Base-by-base conservation (phyloP, 2,329 filamentous ascomycete genomes). In the Pseudocercospora musae region DNA sequence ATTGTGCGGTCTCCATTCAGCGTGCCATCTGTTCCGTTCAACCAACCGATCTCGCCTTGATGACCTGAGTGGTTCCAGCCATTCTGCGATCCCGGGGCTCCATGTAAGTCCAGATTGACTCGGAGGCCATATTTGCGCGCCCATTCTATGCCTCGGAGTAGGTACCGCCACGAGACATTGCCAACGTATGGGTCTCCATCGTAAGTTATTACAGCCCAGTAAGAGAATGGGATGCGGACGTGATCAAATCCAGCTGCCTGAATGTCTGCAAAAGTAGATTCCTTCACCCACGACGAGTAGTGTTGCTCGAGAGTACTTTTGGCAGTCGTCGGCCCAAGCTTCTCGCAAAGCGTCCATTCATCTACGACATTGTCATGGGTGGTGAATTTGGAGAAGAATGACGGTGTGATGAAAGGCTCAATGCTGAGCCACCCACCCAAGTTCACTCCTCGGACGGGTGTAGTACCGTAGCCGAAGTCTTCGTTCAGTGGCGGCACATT, bases 31-130 rank as follows among this genome's bases (percentile, higher is more conserved):
- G 91, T 89, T n/a, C 95, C 95, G 70, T 95, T 95, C 42, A 98
- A 79, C 95, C 95, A 99, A 25, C 86, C 84, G 66, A 98, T 94
- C 0, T 78, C 64, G 0, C 95, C 94, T 74, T 90, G 88, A 9
- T 87, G 86, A 0, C 95, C 95, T 69, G 91, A 96, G 76, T 99
- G 95, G 71, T 97, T 97, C 94, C 94, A 98, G 1, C 95, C 95
- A 72, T 99, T 99, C 73, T 98, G 95, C 64, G 90, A 94, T 0
- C 95, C 95, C 0, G 94, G 94, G 0, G 95, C 81, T n/a, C 85
- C 92, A 78, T 99, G 95, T 4, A 97, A 79, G 75, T 99, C 95
- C 3, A 99, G 85, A 66, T 98, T 98, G 44, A 99, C 87, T 1
- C 95, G 89, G 4, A 99, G 81, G 0, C 95, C 95, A 75, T 97